Base-by-base conservation (phyloP, 345 rosid species). In the Linum trigynum region DNA sequence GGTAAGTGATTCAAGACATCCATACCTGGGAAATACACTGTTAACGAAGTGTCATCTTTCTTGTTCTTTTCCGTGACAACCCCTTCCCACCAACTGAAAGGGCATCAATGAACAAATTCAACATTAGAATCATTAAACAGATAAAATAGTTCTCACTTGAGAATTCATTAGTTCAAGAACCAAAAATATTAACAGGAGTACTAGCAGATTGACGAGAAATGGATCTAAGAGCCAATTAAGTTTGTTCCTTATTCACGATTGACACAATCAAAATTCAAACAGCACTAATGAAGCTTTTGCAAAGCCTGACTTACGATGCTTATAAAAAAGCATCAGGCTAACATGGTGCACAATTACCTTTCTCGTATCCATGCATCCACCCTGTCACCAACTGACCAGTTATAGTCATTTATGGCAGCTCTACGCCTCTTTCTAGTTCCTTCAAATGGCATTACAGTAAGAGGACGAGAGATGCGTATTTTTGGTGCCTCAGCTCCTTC, bases 361-460 rank as follows among this genome's bases (percentile, higher is more conserved):
- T 91, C 88, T 71, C 73, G 83, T 63, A 88, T 82, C 89, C 91
- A 87, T 56, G 87, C 90, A 72, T 95, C 97, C 55, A 89, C 95
- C 75, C 80, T 84, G 74, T 95, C 99, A 63, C 97, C 99, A 78
- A 87, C 79, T 59, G 88, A 87, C 96, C 97, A 95, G 56, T 51
- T 74, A 76, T 75, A 75, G 69, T 88, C 92, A 17, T 79, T 87
- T 69, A 79, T 77, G 62, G 92, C 92, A 66, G 89, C 87, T 71
- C 99, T 82, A 48, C 95, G 89, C 68, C 99, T 88, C 87, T 94
- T 94, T 78, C 89, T 87, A 12, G 96, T 88, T 77, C 96, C 97
- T 79, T 94, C 97, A 75, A 73, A 85, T 59, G 87, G 91, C 77
- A 83, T 63, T 56, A 77, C 84, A 42, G 86, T 81, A 74, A 79